phyloP scores from a whole-genome alignment of 257 asterid genomes.

The Linaria vulgaris region DNA sequence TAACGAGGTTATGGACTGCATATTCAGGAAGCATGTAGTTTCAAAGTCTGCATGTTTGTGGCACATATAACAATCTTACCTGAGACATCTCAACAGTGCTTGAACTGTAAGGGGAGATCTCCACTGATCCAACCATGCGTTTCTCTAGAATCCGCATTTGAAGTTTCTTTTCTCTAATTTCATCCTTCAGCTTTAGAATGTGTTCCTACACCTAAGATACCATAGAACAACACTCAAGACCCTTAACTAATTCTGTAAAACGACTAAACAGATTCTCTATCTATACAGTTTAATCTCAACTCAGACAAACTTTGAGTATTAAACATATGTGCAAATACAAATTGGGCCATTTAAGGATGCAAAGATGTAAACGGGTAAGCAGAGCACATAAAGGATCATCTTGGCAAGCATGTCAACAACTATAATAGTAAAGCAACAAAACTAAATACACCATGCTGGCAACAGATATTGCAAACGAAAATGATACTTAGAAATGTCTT shows the following conservation, averaged over 20 bases:
- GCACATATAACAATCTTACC: conserved; percentile 37
- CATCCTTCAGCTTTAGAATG: conserved; percentile 61
- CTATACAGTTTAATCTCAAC: neutral
- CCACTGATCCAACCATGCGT: conserved; percentile 79
- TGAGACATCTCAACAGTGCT: conserved; percentile 55
- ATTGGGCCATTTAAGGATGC: too few relatives aligned
- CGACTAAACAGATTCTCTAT: conserved; percentile 5
- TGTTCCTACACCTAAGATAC: conserved; percentile 48
- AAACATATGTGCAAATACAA: too few relatives aligned
- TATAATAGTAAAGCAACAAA: neutral
- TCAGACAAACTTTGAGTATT: neutral
- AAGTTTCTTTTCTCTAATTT: conserved; percentile 63
- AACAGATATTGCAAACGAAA: neutral
- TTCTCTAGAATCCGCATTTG: conserved; percentile 72
- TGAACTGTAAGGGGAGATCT: conserved; percentile 52
- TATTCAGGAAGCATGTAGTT: neutral
- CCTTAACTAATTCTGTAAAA: conserved; percentile 6
- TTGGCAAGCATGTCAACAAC: conserved; percentile 16
- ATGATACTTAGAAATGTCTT: neutral
- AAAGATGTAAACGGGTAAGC: too few relatives aligned
- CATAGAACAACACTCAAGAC: conserved; percentile 22
- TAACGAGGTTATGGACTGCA: neutral
- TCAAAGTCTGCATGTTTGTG: neutral
- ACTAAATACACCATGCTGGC: neutral
- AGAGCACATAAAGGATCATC: conserved; percentile 4